Evolutionary conservation across 1,284 basidiomycete genomes (phyloP), one percentile per base, ranked within the genome.

Genomic region (Mycena citricolor): DNA sequence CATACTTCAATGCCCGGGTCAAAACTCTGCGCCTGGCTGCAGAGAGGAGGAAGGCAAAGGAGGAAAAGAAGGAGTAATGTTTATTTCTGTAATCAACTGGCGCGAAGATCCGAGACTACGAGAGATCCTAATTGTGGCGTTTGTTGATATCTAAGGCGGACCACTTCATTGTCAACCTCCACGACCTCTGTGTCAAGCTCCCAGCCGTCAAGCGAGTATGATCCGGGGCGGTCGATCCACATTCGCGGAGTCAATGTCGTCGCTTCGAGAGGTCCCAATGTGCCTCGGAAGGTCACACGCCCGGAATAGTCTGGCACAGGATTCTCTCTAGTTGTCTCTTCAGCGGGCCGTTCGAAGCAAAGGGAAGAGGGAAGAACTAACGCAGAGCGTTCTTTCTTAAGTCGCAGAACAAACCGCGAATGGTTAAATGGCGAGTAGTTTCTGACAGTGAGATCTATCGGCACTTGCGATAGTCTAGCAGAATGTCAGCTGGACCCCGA

Each of bases 401-500:
- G 59, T 52, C 66, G 76, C n/a, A 88, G 61, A 17, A 71, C 64
- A 52, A 76, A 84, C 21, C 73, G 71, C 7, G 70, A 70, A 19
- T 69, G 61, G 50, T 80, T 73, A 4, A 81, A 81, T 37, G 74
- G 61, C 0, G 87, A 90, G 55, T 78, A 74, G 54, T 94, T 94
- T 37, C 79, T 75, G 34, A 94, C 55, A 22, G 63, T 64, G 54
- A 92, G 76, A 5, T 67, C 60, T 10, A 88, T 65, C 0, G 78
- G 72, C 3, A 78, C 62, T 26, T 70, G 66, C 55, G 10, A 50
- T 17, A 43, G 36, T 11, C 33, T 30, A n/a, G 42, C 33, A 32
- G 13, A 43, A 26, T 24, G 39, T 20, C 23, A 17, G 40, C 7
- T 25, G 31, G 14, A 35, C 13, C 34, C 10, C 26, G 16, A 31